Evolutionary conservation across 2,329 filamentous ascomycete species (phyloP), one percentile per base, ranked within the genome.

Genomic region (Aureobasidium sp.): DNA sequence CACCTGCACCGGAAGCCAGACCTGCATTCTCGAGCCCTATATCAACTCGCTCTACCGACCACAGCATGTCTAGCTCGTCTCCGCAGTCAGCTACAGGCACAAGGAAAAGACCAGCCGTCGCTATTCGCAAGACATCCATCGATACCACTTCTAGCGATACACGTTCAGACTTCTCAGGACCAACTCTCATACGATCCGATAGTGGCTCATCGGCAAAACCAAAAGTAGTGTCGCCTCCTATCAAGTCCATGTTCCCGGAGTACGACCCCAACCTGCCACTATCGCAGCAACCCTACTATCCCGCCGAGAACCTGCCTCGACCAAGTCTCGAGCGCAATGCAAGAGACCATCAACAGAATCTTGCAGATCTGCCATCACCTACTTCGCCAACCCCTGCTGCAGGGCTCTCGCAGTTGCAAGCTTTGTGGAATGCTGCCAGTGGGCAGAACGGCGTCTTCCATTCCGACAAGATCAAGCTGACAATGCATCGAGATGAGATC

Each of bases 201-300:
- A 68, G 66, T 47, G 47, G 48, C 20, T 47, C 63, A 1, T 66
- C 65, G 16, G 42, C 67, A 10, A 10, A 51, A 38, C 42, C 29
- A 25, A 42, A 66, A 51, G 25, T 47, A 42, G 45, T 47, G 67
- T 79, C 79, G 67, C 77, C 79, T 8, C 80, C 85, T 0, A 84
- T 92, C 71, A 86, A 87, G 38, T 94, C 92, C 29, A 94, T 95
- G 71, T 95, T 95, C 71, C 92, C 92, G 10, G 85, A 87, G 36
- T 94, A 94, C 74, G 90, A 95, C 72, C 90, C 89, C 4, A 85
- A 85, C 1, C 75, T 93, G 29, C 83, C 91, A 7, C 84, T 93
- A 4, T 84, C 88, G 64, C 87, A 89, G 66, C 92, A 95, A 73
- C 79, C 87, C 54, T 94, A 95, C 78, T 91, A 86, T 25, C 62